A percentile compares a stretch with the other conserved stretches of the same genome.
Evolutionary conservation across 306 rosid genomes (phyloP).

Genomic region (Cucumis cinereus): DNA sequence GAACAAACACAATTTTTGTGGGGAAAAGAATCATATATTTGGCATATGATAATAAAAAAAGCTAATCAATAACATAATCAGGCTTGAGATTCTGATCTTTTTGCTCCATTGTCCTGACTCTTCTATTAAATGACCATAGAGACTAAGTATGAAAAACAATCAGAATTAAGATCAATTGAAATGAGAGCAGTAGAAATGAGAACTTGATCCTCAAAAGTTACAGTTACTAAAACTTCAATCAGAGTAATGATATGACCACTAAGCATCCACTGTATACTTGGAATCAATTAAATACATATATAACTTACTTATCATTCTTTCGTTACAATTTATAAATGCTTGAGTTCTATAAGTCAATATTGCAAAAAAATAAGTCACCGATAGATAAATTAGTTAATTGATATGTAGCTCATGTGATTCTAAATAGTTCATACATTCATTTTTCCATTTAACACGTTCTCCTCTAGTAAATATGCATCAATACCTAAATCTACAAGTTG

Average conservation of each 20-base stretch:
- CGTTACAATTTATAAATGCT: not conserved
- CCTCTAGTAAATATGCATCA: not conserved
- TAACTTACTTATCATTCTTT: not conserved
- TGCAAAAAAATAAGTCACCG: not conserved
- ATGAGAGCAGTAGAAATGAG: not conserved
- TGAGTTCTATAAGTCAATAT: not conserved
- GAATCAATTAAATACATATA: not conserved
- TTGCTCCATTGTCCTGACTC: not conserved
- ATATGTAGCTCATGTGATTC: not conserved
- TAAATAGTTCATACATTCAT: not conserved
- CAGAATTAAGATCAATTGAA: not conserved
- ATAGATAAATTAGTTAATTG: not conserved
- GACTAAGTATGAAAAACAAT: not conserved
- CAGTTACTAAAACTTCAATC: not conserved
- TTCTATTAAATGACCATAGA: not conserved
- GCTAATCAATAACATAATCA: not conserved
- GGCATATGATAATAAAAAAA: not conserved
- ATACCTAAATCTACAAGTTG: not conserved
- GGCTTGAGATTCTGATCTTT: not conserved
- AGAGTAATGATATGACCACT: not conserved
- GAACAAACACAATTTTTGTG: not conserved
- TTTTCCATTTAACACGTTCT: not conserved
- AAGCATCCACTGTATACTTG: not conserved
- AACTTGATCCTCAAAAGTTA: not conserved
- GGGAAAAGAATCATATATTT: not conserved